phyloP scores from a whole-genome alignment of 805 yeast genomes.

The Torulaspora franciscae region DNA sequence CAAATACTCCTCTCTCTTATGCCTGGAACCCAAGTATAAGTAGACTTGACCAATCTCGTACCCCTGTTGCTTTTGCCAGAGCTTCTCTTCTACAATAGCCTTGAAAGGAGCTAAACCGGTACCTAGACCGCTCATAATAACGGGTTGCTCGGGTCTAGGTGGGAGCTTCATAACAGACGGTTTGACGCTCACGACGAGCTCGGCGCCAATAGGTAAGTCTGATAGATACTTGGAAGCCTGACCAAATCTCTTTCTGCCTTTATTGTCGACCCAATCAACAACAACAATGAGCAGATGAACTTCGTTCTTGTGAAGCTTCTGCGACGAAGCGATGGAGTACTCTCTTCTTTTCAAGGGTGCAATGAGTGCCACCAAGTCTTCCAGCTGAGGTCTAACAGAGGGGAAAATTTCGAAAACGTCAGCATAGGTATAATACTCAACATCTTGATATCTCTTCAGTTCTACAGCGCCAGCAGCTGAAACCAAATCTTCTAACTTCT shows the following conservation, averaged over 20 bases:
- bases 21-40: slow-evolving; percentile 90
- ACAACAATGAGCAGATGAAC: slow-evolving; percentile 90
- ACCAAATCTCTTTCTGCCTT: slow-evolving; percentile 83
- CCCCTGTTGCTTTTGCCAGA: slow-evolving; percentile 89
- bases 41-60: slow-evolving; percentile 81
- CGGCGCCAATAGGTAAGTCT: slow-evolving; percentile 72
- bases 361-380: slow-evolving; percentile 64
- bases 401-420: slow-evolving; percentile 76
- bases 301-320: slow-evolving; percentile 83
- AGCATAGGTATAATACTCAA: slow-evolving; percentile 70
- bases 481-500: slow-evolving; percentile 55
- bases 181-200: slow-evolving; percentile 88
- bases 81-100: slow-evolving; percentile 92
- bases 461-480: slow-evolving; percentile 79
- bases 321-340: slow-evolving; percentile 96
- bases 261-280: slow-evolving; percentile 88
- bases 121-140: slow-evolving; percentile 95
- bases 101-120: slow-evolving; percentile 98
- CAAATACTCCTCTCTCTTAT: slow-evolving; percentile 88
- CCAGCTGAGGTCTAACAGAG: slow-evolving; percentile 72
- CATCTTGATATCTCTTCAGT: slow-evolving; percentile 80
- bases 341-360: slow-evolving; percentile 94
- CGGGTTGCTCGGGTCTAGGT: slow-evolving; percentile 78
- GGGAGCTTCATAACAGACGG: slow-evolving; percentile 97
- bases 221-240: slow-evolving; percentile 91